Evolutionary conservation across 1,139 yeast species (phyloP), one percentile per base, ranked within the genome.

Genomic region (Candida labiduridarum): DNA sequence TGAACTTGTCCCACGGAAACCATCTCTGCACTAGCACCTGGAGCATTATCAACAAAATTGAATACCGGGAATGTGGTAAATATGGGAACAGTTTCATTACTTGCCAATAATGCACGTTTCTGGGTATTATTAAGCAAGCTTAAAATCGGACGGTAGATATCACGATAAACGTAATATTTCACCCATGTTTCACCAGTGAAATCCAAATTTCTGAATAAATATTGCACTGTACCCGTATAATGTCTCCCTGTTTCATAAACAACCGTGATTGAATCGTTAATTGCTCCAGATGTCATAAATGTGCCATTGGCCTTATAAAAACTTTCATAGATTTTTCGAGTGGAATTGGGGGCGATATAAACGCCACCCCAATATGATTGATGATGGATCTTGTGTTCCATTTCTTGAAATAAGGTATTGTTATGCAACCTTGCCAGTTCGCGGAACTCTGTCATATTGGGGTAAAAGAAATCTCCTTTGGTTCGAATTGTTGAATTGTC

Each of bases 221-320:
- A 71, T 19, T 74, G 64, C 8, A 59, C 62, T 56, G 79, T 63
- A 9, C 78, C 74, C 3, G 74, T 64, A 45, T 74, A 72, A 59
- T 84, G 88, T 53, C 86, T 68, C 1, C 83, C 87, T 1, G 80
- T 69, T 61, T 82, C 85, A 58, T 74, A 83, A 33, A 73, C 60
- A 9, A 66, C 63, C 30, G 68, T 65, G 15, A 79, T 60, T 10
- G 79, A 64, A n/a, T 45, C 36, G 33, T 52, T 48, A 4, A 58
- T 54, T 7, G 16, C 16, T 1, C 57, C 58, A 6, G 57, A 45
- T 8, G 56, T 48, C 41, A 49, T 54, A 58, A 56, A 43, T 55
- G 58, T 45, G 52, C 66, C 56, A 46, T 65, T 59, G 15, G 59
- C 61, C 15, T 53, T 56, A 2, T 60, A 57, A 43, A 80, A 58